Conservation (phyloP, 495 filamentous ascomycete species). For the Mycothermus thermophilus region DNA sequence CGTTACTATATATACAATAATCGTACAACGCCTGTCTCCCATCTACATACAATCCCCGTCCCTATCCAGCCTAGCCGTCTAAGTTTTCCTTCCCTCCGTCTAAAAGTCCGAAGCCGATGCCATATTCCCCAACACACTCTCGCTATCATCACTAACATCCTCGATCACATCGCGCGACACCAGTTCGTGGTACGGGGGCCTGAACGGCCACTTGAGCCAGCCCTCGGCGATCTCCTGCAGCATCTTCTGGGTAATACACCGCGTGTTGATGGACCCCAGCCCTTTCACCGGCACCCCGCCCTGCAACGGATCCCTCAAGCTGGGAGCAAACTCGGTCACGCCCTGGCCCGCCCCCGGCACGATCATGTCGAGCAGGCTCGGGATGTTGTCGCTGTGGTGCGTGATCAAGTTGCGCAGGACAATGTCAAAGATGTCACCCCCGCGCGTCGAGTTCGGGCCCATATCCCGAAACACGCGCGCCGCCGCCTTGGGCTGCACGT, state of each 20-base stretch:
- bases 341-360: conserved; percentile 29
- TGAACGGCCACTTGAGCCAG: conserved; percentile 49
- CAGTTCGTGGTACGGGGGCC: conserved; percentile 29
- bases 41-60: too few species aligned
- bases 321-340: conserved; percentile 26
- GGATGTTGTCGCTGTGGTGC: conserved; percentile 9
- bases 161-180: conserved; percentile 14
- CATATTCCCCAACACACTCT: not conserved
- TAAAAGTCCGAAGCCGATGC: too few species aligned
- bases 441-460: conserved; percentile 19
- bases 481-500: conserved; percentile 30
- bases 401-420: conserved; percentile 15
- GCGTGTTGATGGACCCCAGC: conserved; percentile 18
- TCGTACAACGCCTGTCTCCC: too few species aligned
- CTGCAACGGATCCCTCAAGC: conserved; percentile 22
- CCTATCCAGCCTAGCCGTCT: too few species aligned
- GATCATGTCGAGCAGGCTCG: conserved; percentile 15
- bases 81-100: too few species aligned
- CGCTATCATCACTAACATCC: not conserved
- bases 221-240: conserved; percentile 35
- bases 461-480: conserved; percentile 23
- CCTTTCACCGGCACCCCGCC: conserved; percentile 26
- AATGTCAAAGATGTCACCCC: conserved; percentile 26
- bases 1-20: too few species aligned
- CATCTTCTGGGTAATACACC: conserved; percentile 33